A percentile compares a stretch with the other conserved stretches of the same genome.
Evolutionary conservation across 495 filamentous ascomycete genomes (phyloP).

Genomic region (Cercophora samala): DNA sequence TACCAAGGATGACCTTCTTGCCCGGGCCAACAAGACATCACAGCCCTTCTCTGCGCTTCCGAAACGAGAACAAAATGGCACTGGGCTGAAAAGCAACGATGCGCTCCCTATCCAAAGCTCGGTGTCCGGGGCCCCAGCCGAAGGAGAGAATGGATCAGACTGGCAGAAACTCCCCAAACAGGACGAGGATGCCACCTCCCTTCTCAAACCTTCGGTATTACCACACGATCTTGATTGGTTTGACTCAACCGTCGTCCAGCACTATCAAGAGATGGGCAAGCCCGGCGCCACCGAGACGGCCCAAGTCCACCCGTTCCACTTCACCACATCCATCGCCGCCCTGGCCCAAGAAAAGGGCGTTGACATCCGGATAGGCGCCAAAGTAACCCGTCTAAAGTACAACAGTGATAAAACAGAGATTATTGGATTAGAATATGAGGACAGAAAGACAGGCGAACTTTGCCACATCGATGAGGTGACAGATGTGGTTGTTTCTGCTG

Average conservation of each 20-base stretch:
- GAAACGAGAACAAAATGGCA: conserved; percentile 6
- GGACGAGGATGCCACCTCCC: conserved; percentile 55
- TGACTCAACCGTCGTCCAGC: conserved; percentile 57
- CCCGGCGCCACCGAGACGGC: conserved; percentile 66
- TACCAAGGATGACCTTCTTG: conserved; percentile 36
- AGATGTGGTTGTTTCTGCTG: conserved; percentile 78
- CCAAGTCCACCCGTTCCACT: conserved; percentile 91
- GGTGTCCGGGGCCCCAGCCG: conserved; percentile 17
- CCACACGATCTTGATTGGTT: conserved; percentile 89
- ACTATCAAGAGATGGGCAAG: conserved; percentile 80
- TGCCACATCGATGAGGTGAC: conserved; percentile 65
- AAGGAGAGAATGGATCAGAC: conserved; percentile 28
- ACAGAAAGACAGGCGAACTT: conserved; percentile 54
- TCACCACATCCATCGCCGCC: conserved; percentile 82
- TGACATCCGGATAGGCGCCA: conserved; percentile 63
- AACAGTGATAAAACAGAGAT: conserved; percentile 54
- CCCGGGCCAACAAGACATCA: conserved; percentile 23
- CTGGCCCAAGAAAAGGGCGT: conserved; percentile 74
- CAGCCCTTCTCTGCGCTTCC: neutral
- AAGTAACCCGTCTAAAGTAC: conserved; percentile 43
- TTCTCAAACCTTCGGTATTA: conserved; percentile 59
- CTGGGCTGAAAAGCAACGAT: conserved; percentile 13
- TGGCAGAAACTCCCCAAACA: conserved; percentile 72
- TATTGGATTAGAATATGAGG: conserved; percentile 68
- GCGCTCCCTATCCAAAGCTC: conserved; percentile 33